Conservation (phyloP, 2,329 filamentous ascomycete genomes). For the Plenodomus biglobosus region DNA sequence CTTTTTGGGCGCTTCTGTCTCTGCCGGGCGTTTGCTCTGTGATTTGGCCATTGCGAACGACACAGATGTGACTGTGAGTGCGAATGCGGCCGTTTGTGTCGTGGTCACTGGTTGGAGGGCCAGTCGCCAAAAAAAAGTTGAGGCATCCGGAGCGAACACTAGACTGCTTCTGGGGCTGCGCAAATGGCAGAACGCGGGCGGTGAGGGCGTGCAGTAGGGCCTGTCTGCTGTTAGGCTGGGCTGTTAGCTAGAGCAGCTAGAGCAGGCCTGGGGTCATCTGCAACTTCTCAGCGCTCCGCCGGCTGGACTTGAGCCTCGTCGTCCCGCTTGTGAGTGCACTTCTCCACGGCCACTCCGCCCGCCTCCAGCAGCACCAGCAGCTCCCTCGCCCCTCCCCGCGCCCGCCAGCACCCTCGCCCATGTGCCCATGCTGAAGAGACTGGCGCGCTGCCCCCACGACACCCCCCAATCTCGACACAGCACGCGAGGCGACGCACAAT, state of each 20-base stretch:
- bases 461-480: constrained; percentile 19
- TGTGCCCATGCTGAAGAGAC: constrained; percentile 13
- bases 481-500: constrained; percentile 27
- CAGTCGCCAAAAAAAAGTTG: neutral
- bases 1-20: constrained; percentile 12
- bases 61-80: constrained; percentile 4
- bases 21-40: constrained; percentile 27
- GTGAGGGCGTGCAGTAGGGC: neutral
- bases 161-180: neutral
- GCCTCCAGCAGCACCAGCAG: constrained; percentile 19
- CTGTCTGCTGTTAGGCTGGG: too few species aligned
- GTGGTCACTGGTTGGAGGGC: too few species aligned
- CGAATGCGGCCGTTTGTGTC: too few species aligned
- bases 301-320: constrained; percentile 2
- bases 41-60: constrained; percentile 38
- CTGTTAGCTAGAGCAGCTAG: too few species aligned
- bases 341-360: constrained; percentile 26
- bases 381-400: constrained; percentile 13
- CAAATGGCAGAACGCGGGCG: constrained; percentile 17
- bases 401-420: constrained; percentile 5
- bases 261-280: constrained; percentile 19
- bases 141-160: too few species aligned
- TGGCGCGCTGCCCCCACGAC: constrained; percentile 4
- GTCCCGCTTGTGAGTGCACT: constrained; percentile 18
- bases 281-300: constrained; percentile 17